Percentiles rank a stretch among this genome's conserved stretches.
These are phyloP conservation scores for Hordeum marinum DNA, from an alignment of 176 grass and related monocot species.

Conservation along the genomic window DNA sequence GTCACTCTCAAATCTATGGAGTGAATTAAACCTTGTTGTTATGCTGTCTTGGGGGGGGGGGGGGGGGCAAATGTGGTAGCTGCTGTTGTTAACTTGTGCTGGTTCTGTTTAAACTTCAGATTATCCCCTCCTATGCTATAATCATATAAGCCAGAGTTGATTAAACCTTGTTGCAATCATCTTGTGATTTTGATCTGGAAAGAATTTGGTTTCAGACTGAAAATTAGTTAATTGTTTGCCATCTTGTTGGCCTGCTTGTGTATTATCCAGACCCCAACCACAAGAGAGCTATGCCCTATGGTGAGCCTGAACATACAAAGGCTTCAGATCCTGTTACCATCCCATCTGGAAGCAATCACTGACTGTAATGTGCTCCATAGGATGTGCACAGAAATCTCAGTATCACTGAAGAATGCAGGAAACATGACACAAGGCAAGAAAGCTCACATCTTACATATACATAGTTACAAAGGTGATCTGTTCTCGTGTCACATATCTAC, in stretches of 20 bases:
- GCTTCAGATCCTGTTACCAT: neutral
- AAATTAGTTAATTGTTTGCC: neutral
- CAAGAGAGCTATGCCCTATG: neutral
- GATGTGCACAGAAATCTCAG: neutral
- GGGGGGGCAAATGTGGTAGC: no score
- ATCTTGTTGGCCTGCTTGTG: no score
- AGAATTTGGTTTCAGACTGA: neutral
- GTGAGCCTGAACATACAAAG: neutral
- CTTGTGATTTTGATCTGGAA: neutral
- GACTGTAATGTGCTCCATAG: neutral
- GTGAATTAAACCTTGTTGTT: neutral
- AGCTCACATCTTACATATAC: constrained; percentile 1
- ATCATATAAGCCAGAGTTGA: neutral
- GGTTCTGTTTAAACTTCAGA: neutral
- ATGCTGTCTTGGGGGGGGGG: no score
- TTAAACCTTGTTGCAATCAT: neutral
- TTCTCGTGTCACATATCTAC: constrained; percentile 33
- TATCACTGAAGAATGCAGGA: neutral
- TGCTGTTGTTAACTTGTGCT: no score
- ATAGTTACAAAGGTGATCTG: constrained; percentile 22
- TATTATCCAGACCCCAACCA: neutral
- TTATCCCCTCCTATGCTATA: neutral
- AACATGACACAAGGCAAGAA: neutral
- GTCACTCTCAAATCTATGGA: neutral
- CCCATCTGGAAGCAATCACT: neutral